Conservation (phyloP, 129 eudicot genomes). For the Artemisia argyi region DNA sequence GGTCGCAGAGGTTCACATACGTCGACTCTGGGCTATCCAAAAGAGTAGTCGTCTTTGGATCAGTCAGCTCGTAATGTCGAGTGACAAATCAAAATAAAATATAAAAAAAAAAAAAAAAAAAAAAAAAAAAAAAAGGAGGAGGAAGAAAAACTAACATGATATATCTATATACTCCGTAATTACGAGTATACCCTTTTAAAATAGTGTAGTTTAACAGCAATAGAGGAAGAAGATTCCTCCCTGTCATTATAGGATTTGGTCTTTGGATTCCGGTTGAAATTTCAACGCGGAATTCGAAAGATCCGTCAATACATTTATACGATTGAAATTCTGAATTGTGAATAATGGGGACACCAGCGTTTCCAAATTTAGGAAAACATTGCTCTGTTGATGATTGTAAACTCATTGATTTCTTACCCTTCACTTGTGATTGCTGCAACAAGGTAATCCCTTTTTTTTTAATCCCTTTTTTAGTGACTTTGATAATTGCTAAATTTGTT, state of each 20-base stretch:
- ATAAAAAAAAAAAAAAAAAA: too few species aligned
- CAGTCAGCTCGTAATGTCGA: too few species aligned
- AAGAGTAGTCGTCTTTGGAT: too few species aligned
- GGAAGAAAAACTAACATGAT: too few species aligned
- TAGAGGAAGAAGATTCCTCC: slow-evolving; percentile 4
- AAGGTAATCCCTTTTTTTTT: slow-evolving; percentile 37
- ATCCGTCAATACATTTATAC: slow-evolving; percentile 9
- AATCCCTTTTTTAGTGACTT: background rate
- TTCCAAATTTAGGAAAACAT: slow-evolving; percentile 91
- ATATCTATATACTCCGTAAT: too few species aligned
- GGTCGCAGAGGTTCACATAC: too few species aligned
- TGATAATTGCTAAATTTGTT: too few species aligned
- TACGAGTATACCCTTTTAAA: slow-evolving; percentile 8
- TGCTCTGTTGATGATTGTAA: slow-evolving; percentile 83
- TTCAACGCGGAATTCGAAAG: slow-evolving; percentile 41
- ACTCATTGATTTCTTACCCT: slow-evolving; percentile 91
- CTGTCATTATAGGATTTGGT: slow-evolving; percentile 29
- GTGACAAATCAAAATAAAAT: too few species aligned
- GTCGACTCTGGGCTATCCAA: too few species aligned
- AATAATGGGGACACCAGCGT: slow-evolving; percentile 80
- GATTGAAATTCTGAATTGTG: background rate
- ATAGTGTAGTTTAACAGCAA: slow-evolving; percentile 11
- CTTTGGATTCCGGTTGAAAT: slow-evolving; percentile 44
- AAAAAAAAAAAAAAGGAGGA: too few species aligned
- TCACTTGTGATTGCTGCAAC: slow-evolving; percentile 93